Evolutionary conservation across 1,139 yeast genomes (phyloP), one percentile per base, ranked within the genome.

Genomic region (Taphrina confusa): DNA sequence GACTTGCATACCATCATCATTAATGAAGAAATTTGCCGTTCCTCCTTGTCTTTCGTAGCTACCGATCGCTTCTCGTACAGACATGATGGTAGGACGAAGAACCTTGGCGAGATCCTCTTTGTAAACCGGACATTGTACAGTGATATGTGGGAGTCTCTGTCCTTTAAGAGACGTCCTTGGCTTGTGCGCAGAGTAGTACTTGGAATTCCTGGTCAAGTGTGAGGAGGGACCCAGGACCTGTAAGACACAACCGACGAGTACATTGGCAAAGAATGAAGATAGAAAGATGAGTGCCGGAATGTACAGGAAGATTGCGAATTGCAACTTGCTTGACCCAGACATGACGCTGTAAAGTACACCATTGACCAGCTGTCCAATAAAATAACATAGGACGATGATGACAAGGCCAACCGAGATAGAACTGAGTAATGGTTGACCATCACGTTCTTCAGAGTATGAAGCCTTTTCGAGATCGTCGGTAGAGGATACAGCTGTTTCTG

Each of bases 21-120:
- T 62, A 36, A 56, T 37, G 31, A 62, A 60, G 11, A 62, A 22
- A 36, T 52, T 54, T 20, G 59, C 62, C 4, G 64, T 54, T 9
- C 64, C 64, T 28, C 64, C 63, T 40, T 62, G 64, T 37, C 49
- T 28, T 23, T 62, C 64, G 42, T 62, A 62, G n/a, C 63, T 60
- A 30, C 55, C 39, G 57, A 62, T 57, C 2, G 63, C 62, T 8
- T 27, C 42, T 22, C 25, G 14, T n/a, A 62, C 57, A 18, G 59
- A 47, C 11, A 18, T 50, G 16, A 59, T 22, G 3, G 64, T 58
- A 11, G 64, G 64, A 3, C 52, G 36, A 20, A 62, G 46, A 23
- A 62, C 64, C 8, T 49, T 46, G 18, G 42, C 61, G 25, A 62
- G 57, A 12, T 62, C 58, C 31, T 62, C 64, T 45, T 49, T 55